Evolutionary conservation across 1,139 yeast species (phyloP).

Genomic region (Taiozyma sp.): DNA sequence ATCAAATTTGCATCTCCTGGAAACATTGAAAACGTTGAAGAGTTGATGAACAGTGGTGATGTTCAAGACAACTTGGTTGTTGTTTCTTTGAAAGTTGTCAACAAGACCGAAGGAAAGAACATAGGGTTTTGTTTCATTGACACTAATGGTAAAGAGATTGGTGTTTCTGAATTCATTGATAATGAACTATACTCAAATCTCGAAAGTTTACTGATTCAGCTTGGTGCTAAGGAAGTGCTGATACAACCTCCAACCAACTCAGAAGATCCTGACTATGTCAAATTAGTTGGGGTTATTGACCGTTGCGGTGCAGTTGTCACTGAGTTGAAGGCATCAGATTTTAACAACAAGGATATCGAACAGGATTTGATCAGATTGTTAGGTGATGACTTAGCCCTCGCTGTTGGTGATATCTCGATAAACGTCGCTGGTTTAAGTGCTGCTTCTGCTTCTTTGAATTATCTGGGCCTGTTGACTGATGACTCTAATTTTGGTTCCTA

Average conservation of each 20-base stretch:
- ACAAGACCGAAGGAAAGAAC: slow-evolving; percentile 41
- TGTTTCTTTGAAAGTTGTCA: slow-evolving; percentile 59
- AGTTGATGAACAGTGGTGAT: slow-evolving; percentile 43
- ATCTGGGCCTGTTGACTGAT: slow-evolving; percentile 57
- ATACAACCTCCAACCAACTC: slow-evolving; percentile 44
- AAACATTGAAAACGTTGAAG: slow-evolving; percentile 77
- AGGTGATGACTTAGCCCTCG: slow-evolving; percentile 46
- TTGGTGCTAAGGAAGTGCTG: slow-evolving; percentile 83
- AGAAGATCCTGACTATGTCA: slow-evolving; percentile 37
- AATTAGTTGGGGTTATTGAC: slow-evolving; percentile 57
- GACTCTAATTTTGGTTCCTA: slow-evolving; percentile 47
- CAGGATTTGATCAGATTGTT: slow-evolving; percentile 66
- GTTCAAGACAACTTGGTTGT: slow-evolving; percentile 54
- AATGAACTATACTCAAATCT: slow-evolving; percentile 82
- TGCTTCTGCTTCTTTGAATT: slow-evolving; percentile 54
- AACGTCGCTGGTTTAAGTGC: slow-evolving; percentile 42
- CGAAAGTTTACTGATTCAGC: slow-evolving; percentile 79
- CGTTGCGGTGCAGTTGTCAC: slow-evolving; percentile 73
- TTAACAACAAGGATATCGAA: slow-evolving; percentile 48
- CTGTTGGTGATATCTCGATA: slow-evolving; percentile 47
- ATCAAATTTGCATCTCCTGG: slow-evolving; percentile 81
- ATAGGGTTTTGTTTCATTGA: slow-evolving; percentile 84
- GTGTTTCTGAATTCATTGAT: slow-evolving; percentile 76
- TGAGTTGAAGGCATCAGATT: slow-evolving; percentile 49
- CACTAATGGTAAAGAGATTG: slow-evolving; percentile 57